These are phyloP conservation scores for Aspergillus fumigatus DNA, from an alignment of 2,329 filamentous ascomycete species.

Conservation along the genomic window DNA sequence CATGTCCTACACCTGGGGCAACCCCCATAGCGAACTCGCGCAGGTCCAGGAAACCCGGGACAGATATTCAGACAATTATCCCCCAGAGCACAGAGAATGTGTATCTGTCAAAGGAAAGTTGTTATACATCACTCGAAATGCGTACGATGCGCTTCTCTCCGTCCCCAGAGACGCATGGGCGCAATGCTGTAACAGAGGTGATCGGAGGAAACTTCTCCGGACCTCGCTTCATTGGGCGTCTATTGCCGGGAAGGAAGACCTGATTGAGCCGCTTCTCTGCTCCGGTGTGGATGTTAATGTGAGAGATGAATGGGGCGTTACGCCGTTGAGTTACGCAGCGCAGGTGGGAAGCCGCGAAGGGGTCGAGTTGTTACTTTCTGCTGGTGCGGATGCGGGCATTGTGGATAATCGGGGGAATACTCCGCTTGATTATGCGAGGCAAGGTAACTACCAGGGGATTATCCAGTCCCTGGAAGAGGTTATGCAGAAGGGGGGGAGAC, in stretches of 20 bases:
- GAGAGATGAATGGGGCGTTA: background rate
- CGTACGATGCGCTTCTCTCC: background rate
- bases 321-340: slow-evolving; percentile 1
- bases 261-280: background rate
- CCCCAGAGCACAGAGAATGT: background rate
- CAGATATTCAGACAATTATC: background rate
- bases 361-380: slow-evolving; percentile 1
- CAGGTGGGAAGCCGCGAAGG: background rate
- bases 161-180: background rate
- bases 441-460: background rate
- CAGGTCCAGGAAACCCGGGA: background rate
- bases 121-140: background rate
- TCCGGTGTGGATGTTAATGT: background rate
- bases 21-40: slow-evolving; percentile 1
- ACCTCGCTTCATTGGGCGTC: background rate
- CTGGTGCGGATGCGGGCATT: background rate
- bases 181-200: background rate
- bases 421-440: background rate
- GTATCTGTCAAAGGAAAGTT: background rate
- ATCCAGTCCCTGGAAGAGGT: background rate
- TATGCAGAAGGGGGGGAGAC: background rate
- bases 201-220: background rate
- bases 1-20: slow-evolving; percentile 6
- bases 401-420: background rate
- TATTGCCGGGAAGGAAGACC: background rate